Percentiles rank a stretch among this genome's conserved stretches.
Conservation (phyloP, 768 basidiomycete species). For the Cystobasidium onofrii region DNA sequence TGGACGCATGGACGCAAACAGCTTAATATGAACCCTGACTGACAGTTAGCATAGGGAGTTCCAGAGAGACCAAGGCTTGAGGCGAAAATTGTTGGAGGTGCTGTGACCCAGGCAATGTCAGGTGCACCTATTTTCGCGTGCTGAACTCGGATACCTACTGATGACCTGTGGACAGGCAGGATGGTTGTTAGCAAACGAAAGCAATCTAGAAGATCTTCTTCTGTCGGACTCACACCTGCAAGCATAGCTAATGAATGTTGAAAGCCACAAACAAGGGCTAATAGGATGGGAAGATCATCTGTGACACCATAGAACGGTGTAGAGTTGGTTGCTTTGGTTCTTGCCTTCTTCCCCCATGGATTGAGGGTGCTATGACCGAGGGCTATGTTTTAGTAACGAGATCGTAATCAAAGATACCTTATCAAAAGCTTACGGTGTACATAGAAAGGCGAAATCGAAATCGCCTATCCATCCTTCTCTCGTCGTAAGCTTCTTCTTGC, state of each 20-base stretch:
- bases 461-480: conserved; percentile 71
- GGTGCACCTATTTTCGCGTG: too few species aligned
- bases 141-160: conserved; percentile 64
- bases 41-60: background rate
- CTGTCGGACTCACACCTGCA: conserved; percentile 45
- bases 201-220: background rate
- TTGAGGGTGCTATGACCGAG: conserved; percentile 60
- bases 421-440: conserved; percentile 37
- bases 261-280: conserved; percentile 63
- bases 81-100: conserved; percentile 75
- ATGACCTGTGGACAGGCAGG: background rate
- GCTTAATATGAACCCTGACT: background rate
- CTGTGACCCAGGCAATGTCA: conserved; percentile 56
- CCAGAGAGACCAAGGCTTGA: conserved; percentile 54
- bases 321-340: conserved; percentile 41
- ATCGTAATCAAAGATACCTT: background rate
- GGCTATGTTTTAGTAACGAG: background rate
- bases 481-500: conserved; percentile 49
- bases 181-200: background rate
- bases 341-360: conserved; percentile 52
- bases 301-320: conserved; percentile 72
- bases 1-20: background rate
- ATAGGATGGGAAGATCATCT: conserved; percentile 61
- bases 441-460: conserved; percentile 57
- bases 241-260: conserved; percentile 38